Conservation (phyloP, 495 filamentous ascomycete genomes). For the Aspergillus indologenus region DNA sequence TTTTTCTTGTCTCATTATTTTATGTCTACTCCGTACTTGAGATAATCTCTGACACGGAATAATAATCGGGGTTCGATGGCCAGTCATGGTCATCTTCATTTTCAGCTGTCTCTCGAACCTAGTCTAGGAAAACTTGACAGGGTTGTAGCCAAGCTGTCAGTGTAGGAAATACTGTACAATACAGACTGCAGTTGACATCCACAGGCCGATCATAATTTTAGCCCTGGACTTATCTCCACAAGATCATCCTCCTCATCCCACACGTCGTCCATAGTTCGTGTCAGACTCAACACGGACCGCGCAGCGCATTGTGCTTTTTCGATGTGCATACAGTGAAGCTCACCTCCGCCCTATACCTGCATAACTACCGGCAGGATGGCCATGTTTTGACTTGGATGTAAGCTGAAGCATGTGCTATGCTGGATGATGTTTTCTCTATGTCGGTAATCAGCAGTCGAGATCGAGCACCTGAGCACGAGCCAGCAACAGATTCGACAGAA, state of each 20-base stretch:
- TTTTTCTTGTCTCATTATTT: no score
- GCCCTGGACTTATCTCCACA: not conserved
- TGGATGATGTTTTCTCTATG: not conserved
- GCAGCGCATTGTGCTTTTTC: slow-evolving; percentile 21
- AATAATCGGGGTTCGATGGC: no score
- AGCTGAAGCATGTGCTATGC: not conserved
- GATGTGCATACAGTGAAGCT: slow-evolving; percentile 15
- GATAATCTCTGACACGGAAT: no score
- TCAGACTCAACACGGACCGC: slow-evolving; percentile 20
- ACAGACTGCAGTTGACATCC: not conserved
- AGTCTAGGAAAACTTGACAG: not conserved
- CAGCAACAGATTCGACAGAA: not conserved
- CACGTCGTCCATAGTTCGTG: not conserved
- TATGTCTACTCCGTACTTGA: no score
- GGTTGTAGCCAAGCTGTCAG: not conserved
- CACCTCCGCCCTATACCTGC: slow-evolving; percentile 7
- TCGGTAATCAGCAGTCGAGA: not conserved
- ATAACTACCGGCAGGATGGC: slow-evolving; percentile 2
- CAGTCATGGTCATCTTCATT: no score
- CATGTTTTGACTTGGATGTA: slow-evolving; percentile 1
- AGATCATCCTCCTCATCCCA: not conserved
- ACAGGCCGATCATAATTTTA: not conserved
- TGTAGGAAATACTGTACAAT: no score
- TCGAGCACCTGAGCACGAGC: not conserved
- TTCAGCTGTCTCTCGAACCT: no score